Percentiles rank a stretch among this genome's conserved stretches.
These are phyloP conservation scores for Gelatoporia subvermispora DNA, from an alignment of 768 basidiomycete genomes.

Conservation along the genomic window DNA sequence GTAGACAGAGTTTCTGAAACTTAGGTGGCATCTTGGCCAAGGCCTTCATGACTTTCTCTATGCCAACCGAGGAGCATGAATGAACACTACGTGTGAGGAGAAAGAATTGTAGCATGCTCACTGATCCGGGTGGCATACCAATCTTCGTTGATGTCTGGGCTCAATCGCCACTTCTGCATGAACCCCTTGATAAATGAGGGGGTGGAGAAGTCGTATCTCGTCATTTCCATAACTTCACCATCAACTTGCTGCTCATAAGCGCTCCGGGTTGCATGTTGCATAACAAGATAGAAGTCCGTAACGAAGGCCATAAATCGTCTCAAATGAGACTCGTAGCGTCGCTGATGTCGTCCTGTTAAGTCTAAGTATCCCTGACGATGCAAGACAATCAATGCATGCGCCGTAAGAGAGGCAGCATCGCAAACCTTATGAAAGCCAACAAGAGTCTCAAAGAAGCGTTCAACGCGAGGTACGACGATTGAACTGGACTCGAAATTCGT, in stretches of 20 bases:
- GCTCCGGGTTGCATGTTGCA: neutral
- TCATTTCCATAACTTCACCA: neutral
- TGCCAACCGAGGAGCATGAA: neutral
- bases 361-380: conserved; percentile 1
- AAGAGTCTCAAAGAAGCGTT: neutral
- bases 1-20: too few relatives aligned
- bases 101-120: too few relatives aligned
- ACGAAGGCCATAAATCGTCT: neutral
- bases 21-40: too few relatives aligned
- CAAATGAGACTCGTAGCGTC: neutral
- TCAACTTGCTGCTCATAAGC: neutral
- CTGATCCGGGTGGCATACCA: too few relatives aligned
- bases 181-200: too few relatives aligned
- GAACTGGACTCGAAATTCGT: too few relatives aligned
- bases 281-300: neutral
- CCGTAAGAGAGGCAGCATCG: neutral
- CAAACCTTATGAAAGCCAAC: conserved; percentile 1
- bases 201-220: too few relatives aligned
- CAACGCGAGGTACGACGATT: too few relatives aligned
- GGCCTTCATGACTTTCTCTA: neutral
- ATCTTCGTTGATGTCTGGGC: too few relatives aligned
- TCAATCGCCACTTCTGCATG: too few relatives aligned
- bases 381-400: neutral
- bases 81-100: too few relatives aligned
- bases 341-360: neutral